Conservation (phyloP, 169 alveolate genomes). For the Plasmodium coatneyi region DNA sequence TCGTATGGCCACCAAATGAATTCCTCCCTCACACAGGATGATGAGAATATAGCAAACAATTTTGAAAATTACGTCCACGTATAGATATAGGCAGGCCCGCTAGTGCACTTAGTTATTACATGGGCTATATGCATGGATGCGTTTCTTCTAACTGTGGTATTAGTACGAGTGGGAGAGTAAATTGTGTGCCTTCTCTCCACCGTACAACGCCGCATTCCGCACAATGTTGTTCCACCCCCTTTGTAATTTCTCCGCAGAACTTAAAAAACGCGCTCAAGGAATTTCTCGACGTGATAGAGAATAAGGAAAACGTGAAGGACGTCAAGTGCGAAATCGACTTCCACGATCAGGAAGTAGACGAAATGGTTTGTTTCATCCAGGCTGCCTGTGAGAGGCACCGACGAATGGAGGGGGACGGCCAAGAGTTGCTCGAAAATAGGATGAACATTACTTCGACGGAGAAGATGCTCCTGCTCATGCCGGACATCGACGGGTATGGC, state of each 20-base stretch:
- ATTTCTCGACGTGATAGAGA: constrained; percentile 18
- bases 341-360: constrained; percentile 49
- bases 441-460: constrained; percentile 28
- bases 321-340: constrained; percentile 30
- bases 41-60: constrained; percentile 13
- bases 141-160: neutral
- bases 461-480: constrained; percentile 30
- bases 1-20: neutral
- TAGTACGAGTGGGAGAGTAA: neutral
- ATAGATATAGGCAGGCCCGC: neutral
- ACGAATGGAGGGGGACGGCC: neutral
- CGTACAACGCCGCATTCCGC: neutral
- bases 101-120: neutral
- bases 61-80: constrained; percentile 29
- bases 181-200: neutral
- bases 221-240: neutral
- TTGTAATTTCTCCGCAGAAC: neutral
- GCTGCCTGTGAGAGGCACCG: constrained; percentile 34
- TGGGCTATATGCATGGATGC: neutral
- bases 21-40: neutral
- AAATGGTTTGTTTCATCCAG: constrained; percentile 7
- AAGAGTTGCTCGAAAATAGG: neutral
- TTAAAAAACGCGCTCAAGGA: constrained; percentile 28
- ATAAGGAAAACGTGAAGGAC: constrained; percentile 13
- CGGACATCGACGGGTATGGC: constrained; percentile 50